Evolutionary conservation across 1,139 yeast genomes (phyloP).

Genomic region (Magnusiomyces starmeri): DNA sequence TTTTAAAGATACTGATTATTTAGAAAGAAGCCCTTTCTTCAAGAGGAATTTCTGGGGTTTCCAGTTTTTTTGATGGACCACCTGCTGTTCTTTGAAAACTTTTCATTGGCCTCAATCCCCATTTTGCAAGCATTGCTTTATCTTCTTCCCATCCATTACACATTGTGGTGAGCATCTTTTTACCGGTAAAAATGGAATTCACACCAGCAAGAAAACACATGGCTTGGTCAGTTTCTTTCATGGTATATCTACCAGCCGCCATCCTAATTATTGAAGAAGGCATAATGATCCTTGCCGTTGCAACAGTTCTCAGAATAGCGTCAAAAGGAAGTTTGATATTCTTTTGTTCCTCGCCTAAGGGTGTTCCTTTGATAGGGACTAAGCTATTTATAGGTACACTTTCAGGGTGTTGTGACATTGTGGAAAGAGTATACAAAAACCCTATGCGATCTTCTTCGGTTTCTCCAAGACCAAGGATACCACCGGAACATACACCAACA

Average conservation of each 20-base stretch:
- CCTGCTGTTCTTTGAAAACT: conserved; percentile 35
- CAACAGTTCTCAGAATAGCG: conserved; percentile 57
- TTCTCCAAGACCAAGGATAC: conserved; percentile 74
- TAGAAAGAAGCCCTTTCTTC: background rate
- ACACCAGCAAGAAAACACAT: conserved; percentile 73
- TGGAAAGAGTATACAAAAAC: conserved; percentile 59
- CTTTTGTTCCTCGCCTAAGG: conserved; percentile 45
- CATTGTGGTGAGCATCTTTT: conserved; percentile 74
- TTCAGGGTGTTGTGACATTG: conserved; percentile 66
- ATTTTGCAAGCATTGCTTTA: conserved; percentile 52
- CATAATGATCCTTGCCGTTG: conserved; percentile 71
- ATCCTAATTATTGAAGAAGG: conserved; percentile 63
- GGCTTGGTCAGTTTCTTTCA: conserved; percentile 71
- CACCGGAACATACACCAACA: conserved; percentile 69
- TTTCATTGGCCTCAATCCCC: conserved; percentile 71
- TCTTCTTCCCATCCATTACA: conserved; percentile 86
- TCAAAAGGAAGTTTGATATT: conserved; percentile 48
- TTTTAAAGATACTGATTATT: too few species aligned
- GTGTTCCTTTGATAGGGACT: conserved; percentile 77
- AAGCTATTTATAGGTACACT: conserved; percentile 73
- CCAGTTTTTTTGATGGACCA: background rate
- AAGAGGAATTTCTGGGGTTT: background rate
- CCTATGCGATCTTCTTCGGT: conserved; percentile 64
- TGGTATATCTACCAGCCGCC: conserved; percentile 77
- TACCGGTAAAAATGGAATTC: conserved; percentile 76